Percentiles rank a stretch among this genome's conserved stretches.
phyloP scores from a whole-genome alignment of 106 monocot species.

The Dactylorhiza incarnata region DNA sequence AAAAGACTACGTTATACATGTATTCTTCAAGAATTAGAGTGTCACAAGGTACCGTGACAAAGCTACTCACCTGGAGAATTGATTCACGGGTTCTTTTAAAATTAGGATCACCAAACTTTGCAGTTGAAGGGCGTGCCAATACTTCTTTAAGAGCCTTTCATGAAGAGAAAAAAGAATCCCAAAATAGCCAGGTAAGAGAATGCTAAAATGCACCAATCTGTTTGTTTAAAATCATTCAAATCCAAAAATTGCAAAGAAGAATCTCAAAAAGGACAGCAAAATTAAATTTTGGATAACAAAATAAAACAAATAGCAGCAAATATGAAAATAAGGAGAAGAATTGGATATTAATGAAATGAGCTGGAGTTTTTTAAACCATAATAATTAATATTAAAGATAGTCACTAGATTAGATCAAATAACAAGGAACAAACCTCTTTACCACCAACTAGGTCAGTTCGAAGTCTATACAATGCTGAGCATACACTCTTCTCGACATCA shows the following conservation, averaged over 20 bases:
- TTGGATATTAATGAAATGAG: not conserved
- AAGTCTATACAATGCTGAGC: conserved; percentile 54
- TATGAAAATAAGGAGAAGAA: not conserved
- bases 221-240: not conserved
- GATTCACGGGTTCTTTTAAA: conserved; percentile 64
- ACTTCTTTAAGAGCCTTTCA: conserved; percentile 55
- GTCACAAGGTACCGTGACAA: not conserved
- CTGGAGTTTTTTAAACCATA: not conserved
- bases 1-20: not conserved
- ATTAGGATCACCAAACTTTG: conserved; percentile 30
- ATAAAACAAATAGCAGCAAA: not conserved
- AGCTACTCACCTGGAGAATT: conserved; percentile 69
- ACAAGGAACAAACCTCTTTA: conserved; percentile 43
- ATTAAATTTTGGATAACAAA: not conserved
- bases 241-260: not conserved
- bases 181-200: not conserved
- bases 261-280: not conserved
- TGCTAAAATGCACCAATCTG: not conserved
- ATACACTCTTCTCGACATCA: conserved; percentile 60
- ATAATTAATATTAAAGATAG: not conserved
- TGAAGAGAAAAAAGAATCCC: conserved; percentile 3
- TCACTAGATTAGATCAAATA: not conserved
- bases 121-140: conserved; percentile 22
- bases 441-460: conserved; percentile 44
- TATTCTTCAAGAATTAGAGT: not conserved